A percentile compares a stretch with the other conserved stretches of the same genome.
Evolutionary conservation across 2,329 filamentous ascomycete species (phyloP).

Genomic region (Elsinoe perseae): DNA sequence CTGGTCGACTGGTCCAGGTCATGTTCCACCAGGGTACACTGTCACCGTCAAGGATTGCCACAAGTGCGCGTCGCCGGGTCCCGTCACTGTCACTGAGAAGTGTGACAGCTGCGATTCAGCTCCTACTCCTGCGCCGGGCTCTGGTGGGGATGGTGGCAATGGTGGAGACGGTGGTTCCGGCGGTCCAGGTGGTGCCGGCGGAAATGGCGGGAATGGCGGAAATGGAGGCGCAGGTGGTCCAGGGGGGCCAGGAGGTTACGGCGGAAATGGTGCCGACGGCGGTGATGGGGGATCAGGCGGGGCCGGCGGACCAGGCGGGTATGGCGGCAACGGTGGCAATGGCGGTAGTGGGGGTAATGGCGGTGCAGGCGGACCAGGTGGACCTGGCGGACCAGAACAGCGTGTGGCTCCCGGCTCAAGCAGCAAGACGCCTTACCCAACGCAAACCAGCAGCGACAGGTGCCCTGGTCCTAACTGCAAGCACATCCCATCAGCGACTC

Average conservation of each 20-base stretch:
- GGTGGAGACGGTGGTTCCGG: slow-evolving; percentile 11
- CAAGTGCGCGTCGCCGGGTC: slow-evolving; percentile 26
- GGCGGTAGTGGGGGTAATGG: background rate
- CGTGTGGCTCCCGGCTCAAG: background rate
- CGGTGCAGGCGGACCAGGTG: slow-evolving; percentile 7
- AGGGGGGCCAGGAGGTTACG: slow-evolving; percentile 15
- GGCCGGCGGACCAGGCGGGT: slow-evolving; percentile 5
- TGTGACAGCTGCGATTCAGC: slow-evolving; percentile 27
- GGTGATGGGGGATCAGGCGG: slow-evolving; percentile 15
- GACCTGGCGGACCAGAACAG: background rate
- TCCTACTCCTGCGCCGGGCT: slow-evolving; percentile 17
- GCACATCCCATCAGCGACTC: background rate
- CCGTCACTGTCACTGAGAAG: slow-evolving; percentile 31
- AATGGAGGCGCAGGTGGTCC: slow-evolving; percentile 16
- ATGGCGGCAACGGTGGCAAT: slow-evolving; percentile 16
- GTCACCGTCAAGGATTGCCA: slow-evolving; percentile 29
- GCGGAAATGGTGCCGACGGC: background rate
- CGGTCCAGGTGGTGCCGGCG: slow-evolving; percentile 12
- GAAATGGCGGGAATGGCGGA: background rate
- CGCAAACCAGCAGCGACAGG: background rate
- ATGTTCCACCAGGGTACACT: slow-evolving; percentile 31
- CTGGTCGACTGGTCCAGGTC: slow-evolving; percentile 27
- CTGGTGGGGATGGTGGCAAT: slow-evolving; percentile 17
- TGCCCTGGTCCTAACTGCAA: slow-evolving; percentile 10
- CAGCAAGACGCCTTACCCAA: background rate